phyloP scores from a whole-genome alignment of 257 asterid genomes.

The Capsicum pubescens region DNA sequence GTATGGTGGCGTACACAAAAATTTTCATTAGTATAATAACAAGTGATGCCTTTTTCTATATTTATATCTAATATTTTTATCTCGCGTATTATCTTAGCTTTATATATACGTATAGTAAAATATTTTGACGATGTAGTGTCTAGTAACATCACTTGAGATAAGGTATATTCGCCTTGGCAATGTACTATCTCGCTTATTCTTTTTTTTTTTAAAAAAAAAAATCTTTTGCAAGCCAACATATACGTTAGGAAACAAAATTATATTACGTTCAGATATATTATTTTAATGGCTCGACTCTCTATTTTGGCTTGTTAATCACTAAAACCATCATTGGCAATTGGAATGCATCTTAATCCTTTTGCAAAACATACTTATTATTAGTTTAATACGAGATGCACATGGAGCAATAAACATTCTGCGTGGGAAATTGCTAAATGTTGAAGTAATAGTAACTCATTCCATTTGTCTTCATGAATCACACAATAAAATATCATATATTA shows the following conservation, averaged over 20 bases:
- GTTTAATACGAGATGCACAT: neutral
- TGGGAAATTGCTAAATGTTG: conserved; percentile 29
- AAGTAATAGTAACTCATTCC: neutral
- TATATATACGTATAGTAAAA: no score
- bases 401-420: neutral
- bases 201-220: no score
- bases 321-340: neutral
- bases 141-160: neutral
- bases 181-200: neutral
- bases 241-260: neutral
- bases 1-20: neutral
- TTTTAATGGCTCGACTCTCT: no score
- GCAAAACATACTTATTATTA: neutral
- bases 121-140: neutral
- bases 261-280: no score
- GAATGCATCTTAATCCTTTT: neutral
- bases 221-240: neutral
- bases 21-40: neutral
- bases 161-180: neutral
- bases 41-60: neutral
- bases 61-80: neutral
- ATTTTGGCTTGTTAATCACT: neutral
- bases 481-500: neutral
- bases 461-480: conserved; percentile 16
- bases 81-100: neutral